Evolutionary conservation across 2,329 filamentous ascomycete species (phyloP).

Genomic region (Trichoderma breve): DNA sequence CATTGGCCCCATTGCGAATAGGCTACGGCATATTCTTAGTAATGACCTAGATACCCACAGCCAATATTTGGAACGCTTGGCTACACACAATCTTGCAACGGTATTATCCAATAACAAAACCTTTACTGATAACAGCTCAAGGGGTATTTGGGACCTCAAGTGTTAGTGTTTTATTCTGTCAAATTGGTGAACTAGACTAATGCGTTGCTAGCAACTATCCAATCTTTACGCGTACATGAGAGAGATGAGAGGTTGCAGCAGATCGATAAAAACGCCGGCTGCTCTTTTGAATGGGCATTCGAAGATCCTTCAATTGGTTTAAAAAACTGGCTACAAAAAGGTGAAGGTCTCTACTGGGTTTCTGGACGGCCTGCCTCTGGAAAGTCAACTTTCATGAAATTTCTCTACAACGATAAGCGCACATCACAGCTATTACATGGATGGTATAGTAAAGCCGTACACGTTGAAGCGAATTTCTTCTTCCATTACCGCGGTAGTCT

Average conservation of each 20-base stretch:
- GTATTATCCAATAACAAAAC: no score
- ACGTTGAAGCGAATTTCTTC: conserved; percentile 1
- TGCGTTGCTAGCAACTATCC: neutral
- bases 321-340: neutral
- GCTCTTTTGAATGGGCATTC: conserved; percentile 15
- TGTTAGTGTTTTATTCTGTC: neutral
- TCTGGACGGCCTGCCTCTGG: conserved; percentile 7
- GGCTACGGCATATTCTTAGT: no score
- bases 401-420: neutral
- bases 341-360: neutral
- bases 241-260: neutral
- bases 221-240: neutral
- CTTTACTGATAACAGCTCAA: no score
- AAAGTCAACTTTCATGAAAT: conserved; percentile 16
- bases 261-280: neutral
- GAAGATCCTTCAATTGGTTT: neutral
- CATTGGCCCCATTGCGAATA: no score
- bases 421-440: neutral
- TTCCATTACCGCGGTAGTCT: neutral
- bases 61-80: neutral
- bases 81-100: neutral
- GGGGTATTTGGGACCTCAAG: neutral
- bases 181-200: neutral
- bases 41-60: no score
- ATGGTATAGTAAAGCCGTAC: neutral